Conservation (phyloP, 2,329 filamentous ascomycete species). For the Colletotrichum sp. region DNA sequence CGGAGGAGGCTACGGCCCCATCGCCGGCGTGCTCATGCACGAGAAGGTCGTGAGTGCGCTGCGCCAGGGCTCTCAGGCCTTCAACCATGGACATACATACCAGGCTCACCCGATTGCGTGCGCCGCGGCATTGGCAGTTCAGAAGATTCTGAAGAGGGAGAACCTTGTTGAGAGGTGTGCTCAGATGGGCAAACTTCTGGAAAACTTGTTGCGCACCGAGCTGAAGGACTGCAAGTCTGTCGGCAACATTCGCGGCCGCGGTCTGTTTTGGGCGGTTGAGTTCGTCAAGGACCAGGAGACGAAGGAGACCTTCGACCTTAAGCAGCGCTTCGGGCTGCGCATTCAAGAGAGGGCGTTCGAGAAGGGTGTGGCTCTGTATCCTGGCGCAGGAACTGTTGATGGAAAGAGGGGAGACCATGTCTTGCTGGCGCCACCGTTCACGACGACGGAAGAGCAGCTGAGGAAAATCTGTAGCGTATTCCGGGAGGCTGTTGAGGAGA, state of each 20-base stretch:
- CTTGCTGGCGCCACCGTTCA: conserved; percentile 73
- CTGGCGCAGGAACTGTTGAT: conserved; percentile 64
- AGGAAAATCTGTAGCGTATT: neutral
- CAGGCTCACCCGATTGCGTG: conserved; percentile 30
- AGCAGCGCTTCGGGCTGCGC: conserved; percentile 27
- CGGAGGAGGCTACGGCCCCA: conserved; percentile 59
- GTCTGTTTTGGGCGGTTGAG: conserved; percentile 53
- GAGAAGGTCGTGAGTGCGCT: conserved; percentile 54
- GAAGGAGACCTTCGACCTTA: conserved; percentile 38
- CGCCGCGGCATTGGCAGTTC: conserved; percentile 31
- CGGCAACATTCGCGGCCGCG: conserved; percentile 44
- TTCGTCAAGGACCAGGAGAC: conserved; percentile 44
- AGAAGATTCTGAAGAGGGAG: conserved; percentile 38
- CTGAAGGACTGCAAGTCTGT: conserved; percentile 37
- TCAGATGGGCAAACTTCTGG: conserved; percentile 34
- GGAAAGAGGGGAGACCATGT: conserved; percentile 71
- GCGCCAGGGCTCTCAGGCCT: conserved; percentile 44
- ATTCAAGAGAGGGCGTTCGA: conserved; percentile 34
- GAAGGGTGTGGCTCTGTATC: conserved; percentile 40
- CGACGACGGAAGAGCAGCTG: conserved; percentile 45
- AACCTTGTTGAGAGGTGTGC: conserved; percentile 35
- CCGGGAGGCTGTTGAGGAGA: neutral
- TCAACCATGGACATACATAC: conserved; percentile 30
- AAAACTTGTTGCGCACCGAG: conserved; percentile 26
- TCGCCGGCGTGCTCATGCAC: conserved; percentile 61